A percentile compares a stretch with the other conserved stretches of the same genome.
Evolutionary conservation across 768 basidiomycete species (phyloP).

Genomic region (Cystofilobasidium bisporidii): DNA sequence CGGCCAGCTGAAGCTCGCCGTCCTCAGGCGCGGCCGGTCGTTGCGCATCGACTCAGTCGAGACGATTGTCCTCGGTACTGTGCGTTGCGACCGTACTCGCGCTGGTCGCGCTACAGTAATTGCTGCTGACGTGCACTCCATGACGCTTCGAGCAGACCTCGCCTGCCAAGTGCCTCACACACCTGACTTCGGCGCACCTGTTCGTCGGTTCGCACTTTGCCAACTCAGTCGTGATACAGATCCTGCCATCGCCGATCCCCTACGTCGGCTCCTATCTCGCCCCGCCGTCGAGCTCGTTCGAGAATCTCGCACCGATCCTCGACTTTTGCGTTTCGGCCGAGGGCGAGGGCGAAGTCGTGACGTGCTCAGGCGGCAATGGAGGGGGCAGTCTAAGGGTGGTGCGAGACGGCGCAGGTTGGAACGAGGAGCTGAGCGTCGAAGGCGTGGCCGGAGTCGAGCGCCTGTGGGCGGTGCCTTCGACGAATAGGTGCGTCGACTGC

Average conservation of each 20-base stretch:
- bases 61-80: conserved; percentile 63
- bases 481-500: background rate
- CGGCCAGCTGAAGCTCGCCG: conserved; percentile 62
- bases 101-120: background rate
- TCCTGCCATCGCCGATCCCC: conserved; percentile 49
- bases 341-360: conserved; percentile 66
- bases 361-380: conserved; percentile 71
- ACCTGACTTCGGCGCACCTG: conserved; percentile 58
- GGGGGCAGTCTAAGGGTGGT: conserved; percentile 68
- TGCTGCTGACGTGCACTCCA: background rate
- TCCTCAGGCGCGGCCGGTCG: conserved; percentile 41
- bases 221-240: conserved; percentile 64
- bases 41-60: conserved; percentile 41
- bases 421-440: conserved; percentile 52
- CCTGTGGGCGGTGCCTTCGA: conserved; percentile 47
- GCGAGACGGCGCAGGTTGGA: conserved; percentile 70
- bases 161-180: conserved; percentile 59
- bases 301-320: conserved; percentile 69
- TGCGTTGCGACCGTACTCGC: conserved; percentile 34
- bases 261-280: conserved; percentile 42
- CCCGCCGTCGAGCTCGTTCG: background rate
- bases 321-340: conserved; percentile 69
- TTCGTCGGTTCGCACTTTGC: conserved; percentile 75
- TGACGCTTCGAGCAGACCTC: conserved; percentile 48
- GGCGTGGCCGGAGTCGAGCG: conserved; percentile 52